phyloP scores from a whole-genome alignment of 2,329 filamentous ascomycete species.

The Sporothrix pseudoabietina region DNA sequence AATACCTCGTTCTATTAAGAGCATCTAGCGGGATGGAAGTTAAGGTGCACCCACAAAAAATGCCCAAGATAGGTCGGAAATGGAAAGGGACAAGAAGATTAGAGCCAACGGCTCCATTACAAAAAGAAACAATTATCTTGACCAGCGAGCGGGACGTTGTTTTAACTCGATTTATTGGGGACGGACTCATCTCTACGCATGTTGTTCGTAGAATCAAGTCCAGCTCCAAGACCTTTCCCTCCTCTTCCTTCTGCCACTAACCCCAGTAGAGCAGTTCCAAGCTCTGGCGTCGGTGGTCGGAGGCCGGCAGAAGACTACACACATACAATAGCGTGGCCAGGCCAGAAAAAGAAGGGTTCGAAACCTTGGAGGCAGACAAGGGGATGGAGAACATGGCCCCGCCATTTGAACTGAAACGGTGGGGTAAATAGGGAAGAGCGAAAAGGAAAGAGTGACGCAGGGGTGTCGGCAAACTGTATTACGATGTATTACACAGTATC shows the following conservation, averaged over 20 bases:
- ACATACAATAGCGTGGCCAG: conserved; percentile 11
- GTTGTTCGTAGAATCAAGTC: not conserved
- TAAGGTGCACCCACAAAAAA: conserved; percentile 3
- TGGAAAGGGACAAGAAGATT: not conserved
- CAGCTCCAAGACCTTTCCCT: not conserved
- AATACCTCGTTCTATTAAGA: not conserved
- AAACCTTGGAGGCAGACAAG: not conserved
- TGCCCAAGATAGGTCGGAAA: not conserved
- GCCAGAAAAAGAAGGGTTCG: conserved; percentile 7
- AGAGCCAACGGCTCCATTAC: not conserved
- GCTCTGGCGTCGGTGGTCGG: conserved; percentile 15
- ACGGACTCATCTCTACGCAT: conserved; percentile 26
- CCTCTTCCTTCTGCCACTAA: not conserved
- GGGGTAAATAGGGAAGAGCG: not conserved
- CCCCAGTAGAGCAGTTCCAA: conserved; percentile 17
- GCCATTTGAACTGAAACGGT: not conserved
- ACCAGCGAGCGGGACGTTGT: not conserved
- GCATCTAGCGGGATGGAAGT: not conserved
- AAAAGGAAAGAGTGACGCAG: not conserved
- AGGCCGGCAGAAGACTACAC: conserved; percentile 12
- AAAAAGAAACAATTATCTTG: not conserved
- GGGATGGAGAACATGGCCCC: not conserved
- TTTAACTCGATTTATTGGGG: not conserved
- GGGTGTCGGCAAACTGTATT: not conserved
- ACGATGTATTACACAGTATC: not conserved